phyloP scores from a whole-genome alignment of 2,329 filamentous ascomycete genomes.

The Botrytis squamosa region DNA sequence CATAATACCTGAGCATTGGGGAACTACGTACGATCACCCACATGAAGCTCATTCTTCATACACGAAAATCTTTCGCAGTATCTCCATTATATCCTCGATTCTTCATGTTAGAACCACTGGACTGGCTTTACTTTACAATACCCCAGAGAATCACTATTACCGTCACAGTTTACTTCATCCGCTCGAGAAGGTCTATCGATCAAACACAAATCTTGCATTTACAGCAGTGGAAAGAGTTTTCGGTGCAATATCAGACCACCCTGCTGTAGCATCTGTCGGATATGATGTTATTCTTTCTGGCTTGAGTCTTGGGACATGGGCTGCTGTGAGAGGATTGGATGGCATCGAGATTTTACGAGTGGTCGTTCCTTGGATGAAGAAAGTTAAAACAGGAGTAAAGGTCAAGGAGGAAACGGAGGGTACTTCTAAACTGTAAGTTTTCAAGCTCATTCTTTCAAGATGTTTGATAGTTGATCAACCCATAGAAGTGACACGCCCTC shows the following conservation, averaged over 20 bases:
- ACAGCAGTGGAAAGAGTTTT: slow-evolving; percentile 48
- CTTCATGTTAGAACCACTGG: slow-evolving; percentile 49
- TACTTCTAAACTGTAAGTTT: not conserved
- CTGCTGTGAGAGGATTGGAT: slow-evolving; percentile 53
- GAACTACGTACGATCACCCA: slow-evolving; percentile 45
- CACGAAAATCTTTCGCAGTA: slow-evolving; percentile 47
- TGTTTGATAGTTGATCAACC: not conserved
- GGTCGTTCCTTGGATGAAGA: slow-evolving; percentile 39
- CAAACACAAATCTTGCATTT: slow-evolving; percentile 47
- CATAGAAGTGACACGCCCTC: slow-evolving; percentile 11
- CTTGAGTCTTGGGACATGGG: slow-evolving; percentile 56
- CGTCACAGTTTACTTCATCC: slow-evolving; percentile 49
- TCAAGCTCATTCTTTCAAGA: no score
- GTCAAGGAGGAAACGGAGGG: slow-evolving; percentile 1
- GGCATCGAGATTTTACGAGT: slow-evolving; percentile 49
- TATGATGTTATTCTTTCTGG: slow-evolving; percentile 59
- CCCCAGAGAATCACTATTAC: slow-evolving; percentile 49
- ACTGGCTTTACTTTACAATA: slow-evolving; percentile 47
- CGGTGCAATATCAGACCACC: slow-evolving; percentile 54
- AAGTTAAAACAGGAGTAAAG: not conserved
- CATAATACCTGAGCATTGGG: slow-evolving; percentile 51
- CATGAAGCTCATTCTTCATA: slow-evolving; percentile 44
- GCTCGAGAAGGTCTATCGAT: slow-evolving; percentile 47
- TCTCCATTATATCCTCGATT: slow-evolving; percentile 46
- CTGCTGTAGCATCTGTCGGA: slow-evolving; percentile 55